These are phyloP conservation scores for Adansonia digitata DNA, from an alignment of 345 rosid genomes.

Conservation along the genomic window DNA sequence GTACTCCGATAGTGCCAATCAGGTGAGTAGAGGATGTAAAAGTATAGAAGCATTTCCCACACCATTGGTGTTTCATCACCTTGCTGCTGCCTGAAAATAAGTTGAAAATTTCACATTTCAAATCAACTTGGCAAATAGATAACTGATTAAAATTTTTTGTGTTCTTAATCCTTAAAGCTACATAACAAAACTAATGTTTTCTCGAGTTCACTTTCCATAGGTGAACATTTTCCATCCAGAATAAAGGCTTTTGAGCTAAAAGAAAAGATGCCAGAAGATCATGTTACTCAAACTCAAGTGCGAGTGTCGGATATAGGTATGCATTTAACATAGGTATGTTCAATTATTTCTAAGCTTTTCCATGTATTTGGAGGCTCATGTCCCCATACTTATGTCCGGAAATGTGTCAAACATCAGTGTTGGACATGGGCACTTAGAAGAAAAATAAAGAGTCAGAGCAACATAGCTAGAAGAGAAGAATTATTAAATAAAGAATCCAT, in stretches of 20 bases:
- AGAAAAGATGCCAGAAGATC: too few relatives aligned
- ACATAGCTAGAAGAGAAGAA: background rate
- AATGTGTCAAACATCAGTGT: too few relatives aligned
- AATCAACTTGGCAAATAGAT: background rate
- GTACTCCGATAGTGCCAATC: constrained; percentile 97
- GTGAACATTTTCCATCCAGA: background rate
- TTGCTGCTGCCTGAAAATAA: constrained; percentile 74
- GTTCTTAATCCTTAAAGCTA: background rate
- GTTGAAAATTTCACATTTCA: background rate
- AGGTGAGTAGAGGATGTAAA: constrained; percentile 96
- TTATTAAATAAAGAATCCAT: background rate
- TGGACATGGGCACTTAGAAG: too few relatives aligned
- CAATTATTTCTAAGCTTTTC: too few relatives aligned
- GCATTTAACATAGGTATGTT: too few relatives aligned
- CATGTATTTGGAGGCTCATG: too few relatives aligned
- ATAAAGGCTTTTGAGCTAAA: background rate
- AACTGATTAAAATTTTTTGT: background rate
- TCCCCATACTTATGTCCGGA: too few relatives aligned
- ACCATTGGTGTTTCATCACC: constrained; percentile 99
- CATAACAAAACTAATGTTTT: background rate
- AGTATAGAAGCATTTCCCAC: constrained; percentile 94
- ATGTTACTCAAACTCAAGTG: too few relatives aligned
- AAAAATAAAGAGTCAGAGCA: too few relatives aligned
- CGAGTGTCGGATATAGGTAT: too few relatives aligned
- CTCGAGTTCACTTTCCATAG: background rate